These are phyloP conservation scores for Colletotrichum filicis DNA, from an alignment of 2,329 filamentous ascomycete genomes.

Conservation along the genomic window DNA sequence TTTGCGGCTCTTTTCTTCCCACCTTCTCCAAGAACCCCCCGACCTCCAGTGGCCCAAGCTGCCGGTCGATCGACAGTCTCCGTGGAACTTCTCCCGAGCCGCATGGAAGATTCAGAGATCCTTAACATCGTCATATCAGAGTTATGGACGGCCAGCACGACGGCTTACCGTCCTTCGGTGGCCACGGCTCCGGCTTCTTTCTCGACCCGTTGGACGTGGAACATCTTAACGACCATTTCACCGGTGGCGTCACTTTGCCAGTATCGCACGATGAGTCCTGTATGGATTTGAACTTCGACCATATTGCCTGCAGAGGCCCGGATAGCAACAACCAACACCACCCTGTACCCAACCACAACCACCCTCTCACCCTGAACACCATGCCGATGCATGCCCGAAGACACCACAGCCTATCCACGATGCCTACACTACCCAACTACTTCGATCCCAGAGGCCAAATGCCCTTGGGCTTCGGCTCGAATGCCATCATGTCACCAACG, in stretches of 20 bases:
- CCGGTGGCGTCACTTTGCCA: neutral
- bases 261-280: slow-evolving; percentile 45
- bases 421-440: slow-evolving; percentile 18
- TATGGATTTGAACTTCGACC: slow-evolving; percentile 39
- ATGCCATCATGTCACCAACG: slow-evolving; percentile 19
- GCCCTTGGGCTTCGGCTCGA: neutral
- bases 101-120: neutral
- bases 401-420: slow-evolving; percentile 26
- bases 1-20: slow-evolving; percentile 25
- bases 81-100: neutral
- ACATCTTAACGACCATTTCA: neutral
- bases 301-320: slow-evolving; percentile 12
- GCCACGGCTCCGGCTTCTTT: slow-evolving; percentile 5
- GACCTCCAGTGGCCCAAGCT: neutral
- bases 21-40: neutral
- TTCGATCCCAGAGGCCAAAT: neutral
- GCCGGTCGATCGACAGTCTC: neutral
- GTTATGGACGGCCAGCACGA: slow-evolving; percentile 39
- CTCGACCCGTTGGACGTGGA: slow-evolving; percentile 29
- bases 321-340: slow-evolving; percentile 14
- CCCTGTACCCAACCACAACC: slow-evolving; percentile 27
- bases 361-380: slow-evolving; percentile 21
- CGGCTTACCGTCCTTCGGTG: neutral
- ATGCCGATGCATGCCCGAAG: slow-evolving; percentile 5
- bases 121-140: neutral